Evolutionary conservation across 345 rosid species (phyloP).

Genomic region (Dipteronia sinensis): DNA sequence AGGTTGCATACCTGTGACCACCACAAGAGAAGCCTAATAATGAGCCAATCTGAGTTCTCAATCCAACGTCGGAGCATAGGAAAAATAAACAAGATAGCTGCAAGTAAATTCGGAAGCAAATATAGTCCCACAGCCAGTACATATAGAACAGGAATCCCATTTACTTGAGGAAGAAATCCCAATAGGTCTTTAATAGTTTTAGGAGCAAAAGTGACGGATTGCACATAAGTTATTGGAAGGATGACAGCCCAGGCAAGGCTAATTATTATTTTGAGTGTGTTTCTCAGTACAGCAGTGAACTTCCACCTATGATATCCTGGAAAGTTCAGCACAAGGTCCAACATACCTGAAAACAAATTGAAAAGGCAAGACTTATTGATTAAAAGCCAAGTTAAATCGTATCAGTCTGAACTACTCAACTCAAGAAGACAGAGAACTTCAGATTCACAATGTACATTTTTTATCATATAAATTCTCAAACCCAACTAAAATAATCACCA

Average conservation of each 20-base stretch:
- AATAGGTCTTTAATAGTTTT: constrained; percentile 41
- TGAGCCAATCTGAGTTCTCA: constrained; percentile 95
- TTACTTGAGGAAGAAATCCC: constrained; percentile 58
- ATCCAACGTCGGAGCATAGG: constrained; percentile 98
- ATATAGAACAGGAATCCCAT: constrained; percentile 79
- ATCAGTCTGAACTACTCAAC: not conserved
- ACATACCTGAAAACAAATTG: constrained; percentile 52
- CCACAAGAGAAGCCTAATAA: constrained; percentile 87
- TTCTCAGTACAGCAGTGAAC: constrained; percentile 76
- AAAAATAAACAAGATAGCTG: constrained; percentile 81
- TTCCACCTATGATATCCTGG: constrained; percentile 95
- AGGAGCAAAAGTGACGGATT: constrained; percentile 54
- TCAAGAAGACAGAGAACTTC: not conserved
- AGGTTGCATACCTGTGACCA: constrained; percentile 85
- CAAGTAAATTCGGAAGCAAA: constrained; percentile 77
- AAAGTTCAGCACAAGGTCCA: constrained; percentile 88
- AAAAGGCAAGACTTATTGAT: constrained; percentile 13
- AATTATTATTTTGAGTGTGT: constrained; percentile 67
- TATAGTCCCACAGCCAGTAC: constrained; percentile 74
- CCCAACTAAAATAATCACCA: not conserved
- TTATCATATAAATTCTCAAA: not conserved
- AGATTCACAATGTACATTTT: not conserved
- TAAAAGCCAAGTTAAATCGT: not conserved
- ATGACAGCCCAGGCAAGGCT: constrained; percentile 76
- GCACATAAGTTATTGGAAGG: constrained; percentile 75